These are phyloP conservation scores for Coniella vitis DNA, from an alignment of 2,329 filamentous ascomycete species.

Conservation along the genomic window DNA sequence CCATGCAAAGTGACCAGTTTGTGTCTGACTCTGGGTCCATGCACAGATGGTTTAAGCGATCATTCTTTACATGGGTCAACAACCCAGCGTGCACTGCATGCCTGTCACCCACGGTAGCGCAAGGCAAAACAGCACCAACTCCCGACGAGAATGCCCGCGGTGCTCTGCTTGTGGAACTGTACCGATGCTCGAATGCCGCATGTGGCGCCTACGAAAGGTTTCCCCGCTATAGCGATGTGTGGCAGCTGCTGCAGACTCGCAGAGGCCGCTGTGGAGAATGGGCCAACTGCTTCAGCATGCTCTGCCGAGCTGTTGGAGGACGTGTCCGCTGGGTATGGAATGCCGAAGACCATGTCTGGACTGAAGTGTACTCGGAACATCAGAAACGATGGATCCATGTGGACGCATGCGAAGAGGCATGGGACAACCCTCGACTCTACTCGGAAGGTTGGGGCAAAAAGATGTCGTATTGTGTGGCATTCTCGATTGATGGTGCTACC, in stretches of 20 bases:
- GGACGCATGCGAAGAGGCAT: constrained; percentile 87
- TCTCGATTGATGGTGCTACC: constrained; percentile 77
- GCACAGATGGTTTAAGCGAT: constrained; percentile 83
- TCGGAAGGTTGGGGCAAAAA: constrained; percentile 94
- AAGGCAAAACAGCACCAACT: constrained; percentile 76
- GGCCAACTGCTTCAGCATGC: constrained; percentile 98
- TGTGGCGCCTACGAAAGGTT: constrained; percentile 84
- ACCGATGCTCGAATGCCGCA: constrained; percentile 69
- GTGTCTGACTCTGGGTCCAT: constrained; percentile 11
- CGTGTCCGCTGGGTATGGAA: constrained; percentile 98
- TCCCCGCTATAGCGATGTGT: constrained; percentile 90
- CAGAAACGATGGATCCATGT: constrained; percentile 95
- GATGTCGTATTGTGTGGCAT: constrained; percentile 94
- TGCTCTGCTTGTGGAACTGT: constrained; percentile 81
- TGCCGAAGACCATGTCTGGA: constrained; percentile 95
- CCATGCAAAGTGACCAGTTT: background rate
- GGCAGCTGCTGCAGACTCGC: constrained; percentile 80
- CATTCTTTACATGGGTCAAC: constrained; percentile 95
- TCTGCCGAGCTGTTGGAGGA: constrained; percentile 86
- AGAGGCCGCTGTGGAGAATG: constrained; percentile 88
- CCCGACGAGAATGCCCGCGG: constrained; percentile 86
- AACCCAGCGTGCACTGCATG: constrained; percentile 84
- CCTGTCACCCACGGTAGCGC: constrained; percentile 71
- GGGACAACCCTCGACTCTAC: constrained; percentile 91
- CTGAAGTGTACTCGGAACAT: constrained; percentile 92